Base-by-base conservation (phyloP, 2,329 filamentous ascomycete genomes). In the Thielaviopsis euricoi region DNA sequence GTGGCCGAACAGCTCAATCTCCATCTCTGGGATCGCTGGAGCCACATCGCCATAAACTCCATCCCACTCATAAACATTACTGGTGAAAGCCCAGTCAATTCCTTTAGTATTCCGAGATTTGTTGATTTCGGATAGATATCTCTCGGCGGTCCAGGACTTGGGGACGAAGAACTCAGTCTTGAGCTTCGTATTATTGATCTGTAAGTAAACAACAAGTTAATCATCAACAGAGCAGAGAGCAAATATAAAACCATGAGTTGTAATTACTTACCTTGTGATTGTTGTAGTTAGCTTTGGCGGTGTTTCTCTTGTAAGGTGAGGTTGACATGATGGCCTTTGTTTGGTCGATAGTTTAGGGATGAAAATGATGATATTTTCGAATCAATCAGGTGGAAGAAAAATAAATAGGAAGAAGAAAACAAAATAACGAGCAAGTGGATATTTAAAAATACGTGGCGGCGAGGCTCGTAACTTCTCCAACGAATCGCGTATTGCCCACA, bases 31-130 rank as follows among this genome's bases (percentile, higher is more conserved):
- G 56, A 83, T 78, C 54, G 74, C 74, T 0, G 89, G 89, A 6
- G 85, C 91, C 57, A 98, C 75, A 48, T 97, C 91, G 1, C 91
- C 93, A 63, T 78, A 87, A 2, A 95, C 88, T 12, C 89, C 89
- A 19, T 82, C 77, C 86, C 87, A 97, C 65, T 90, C 81, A 64
- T 97, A 97, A 50, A 86, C 75, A 0, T 67, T 53, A 12, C 55
- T 33, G 9, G 49, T 29, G 21, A 52, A 49, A 43, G 48, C 55
- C 49, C 49, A 52, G 9, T 15, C 52, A 22, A 49, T 26, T 15
- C 43, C 40, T 40, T 57, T 49, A 15, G 12, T 5, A 12, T 33
- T 52, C 4, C 52, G 15, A 6, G 33, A 19, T 5, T n/a, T 43
- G 15, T 43, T 15, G 37, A 1, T 7, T 43, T 15, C 2, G 13